Percentiles rank a stretch among this genome's conserved stretches.
phyloP scores from a whole-genome alignment of 2,329 filamentous ascomycete genomes.

The Aureobasidium sp. region DNA sequence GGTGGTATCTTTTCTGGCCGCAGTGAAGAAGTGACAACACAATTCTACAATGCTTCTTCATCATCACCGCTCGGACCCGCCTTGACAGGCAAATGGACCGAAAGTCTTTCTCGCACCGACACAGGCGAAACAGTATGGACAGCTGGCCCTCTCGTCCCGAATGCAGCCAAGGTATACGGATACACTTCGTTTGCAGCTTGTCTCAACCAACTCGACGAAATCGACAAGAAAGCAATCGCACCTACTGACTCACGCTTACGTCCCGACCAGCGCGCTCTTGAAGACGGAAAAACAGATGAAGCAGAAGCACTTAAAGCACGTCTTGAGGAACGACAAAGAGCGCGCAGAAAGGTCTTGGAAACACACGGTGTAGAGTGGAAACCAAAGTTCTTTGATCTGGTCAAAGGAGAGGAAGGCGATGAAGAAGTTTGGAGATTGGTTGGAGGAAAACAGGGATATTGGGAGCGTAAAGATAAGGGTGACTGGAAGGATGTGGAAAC shows the following conservation, averaged over 20 bases:
- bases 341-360: constrained; percentile 67
- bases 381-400: constrained; percentile 78
- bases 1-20: constrained; percentile 97
- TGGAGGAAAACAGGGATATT: constrained; percentile 80
- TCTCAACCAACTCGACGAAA: constrained; percentile 77
- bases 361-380: constrained; percentile 62
- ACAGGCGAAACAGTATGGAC: constrained; percentile 68
- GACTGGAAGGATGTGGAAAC: constrained; percentile 55
- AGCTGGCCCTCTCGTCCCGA: constrained; percentile 68
- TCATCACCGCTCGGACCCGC: constrained; percentile 58
- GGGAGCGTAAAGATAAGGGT: constrained; percentile 71
- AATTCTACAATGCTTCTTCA: constrained; percentile 52
- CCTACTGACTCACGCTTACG: constrained; percentile 76
- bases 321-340: constrained; percentile 79
- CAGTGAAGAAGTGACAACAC: constrained; percentile 78
- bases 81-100: constrained; percentile 79
- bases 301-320: constrained; percentile 77
- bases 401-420: constrained; percentile 33
- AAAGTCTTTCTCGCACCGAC: constrained; percentile 57
- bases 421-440: constrained; percentile 57
- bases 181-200: constrained; percentile 78
- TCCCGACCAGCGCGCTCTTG: constrained; percentile 79
- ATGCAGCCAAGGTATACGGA: constrained; percentile 74
- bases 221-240: constrained; percentile 69
- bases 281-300: constrained; percentile 71